phyloP scores from a whole-genome alignment of 352 stramenopile genomes.

The Phytophthora brassicae region DNA sequence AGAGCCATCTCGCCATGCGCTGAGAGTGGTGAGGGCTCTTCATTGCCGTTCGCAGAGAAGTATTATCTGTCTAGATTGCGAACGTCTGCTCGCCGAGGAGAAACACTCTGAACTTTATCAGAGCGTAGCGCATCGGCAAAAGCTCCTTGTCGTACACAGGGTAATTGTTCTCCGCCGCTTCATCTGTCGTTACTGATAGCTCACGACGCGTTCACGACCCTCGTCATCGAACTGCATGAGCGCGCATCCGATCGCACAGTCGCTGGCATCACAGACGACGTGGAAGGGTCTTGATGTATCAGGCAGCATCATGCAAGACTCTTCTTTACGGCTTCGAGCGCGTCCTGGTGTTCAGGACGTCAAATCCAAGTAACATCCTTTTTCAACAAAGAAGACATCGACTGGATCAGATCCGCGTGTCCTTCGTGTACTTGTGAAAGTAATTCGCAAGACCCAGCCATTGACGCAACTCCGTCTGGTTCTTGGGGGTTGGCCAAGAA shows the following conservation, averaged over 20 bases:
- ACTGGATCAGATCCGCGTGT: slow-evolving; percentile 9
- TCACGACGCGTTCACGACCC: slow-evolving; percentile 6
- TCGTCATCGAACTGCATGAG: no score
- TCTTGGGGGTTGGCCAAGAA: no score
- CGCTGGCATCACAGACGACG: no score
- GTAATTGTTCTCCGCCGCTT: background rate
- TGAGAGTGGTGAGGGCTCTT: background rate
- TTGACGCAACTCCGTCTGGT: slow-evolving; percentile 5
- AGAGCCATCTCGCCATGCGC: slow-evolving; percentile 1
- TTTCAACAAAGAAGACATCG: slow-evolving; percentile 19
- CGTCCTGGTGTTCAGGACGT: slow-evolving; percentile 8
- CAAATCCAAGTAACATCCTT: slow-evolving; percentile 18
- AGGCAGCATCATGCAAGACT: no score
- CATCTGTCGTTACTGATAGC: slow-evolving; percentile 23
- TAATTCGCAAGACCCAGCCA: slow-evolving; percentile 26
- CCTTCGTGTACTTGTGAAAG: slow-evolving; percentile 13
- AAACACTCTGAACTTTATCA: background rate
- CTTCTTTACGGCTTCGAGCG: slow-evolving; percentile 13
- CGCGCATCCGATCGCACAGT: no score
- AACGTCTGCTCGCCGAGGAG: background rate
- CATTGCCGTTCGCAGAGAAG: no score
- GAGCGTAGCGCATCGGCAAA: slow-evolving; percentile 2
- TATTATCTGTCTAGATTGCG: background rate
- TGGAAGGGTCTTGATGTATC: no score
- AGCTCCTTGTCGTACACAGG: background rate